Conservation (phyloP, 2,329 filamentous ascomycete species). For the Aspergillus terreus region DNA sequence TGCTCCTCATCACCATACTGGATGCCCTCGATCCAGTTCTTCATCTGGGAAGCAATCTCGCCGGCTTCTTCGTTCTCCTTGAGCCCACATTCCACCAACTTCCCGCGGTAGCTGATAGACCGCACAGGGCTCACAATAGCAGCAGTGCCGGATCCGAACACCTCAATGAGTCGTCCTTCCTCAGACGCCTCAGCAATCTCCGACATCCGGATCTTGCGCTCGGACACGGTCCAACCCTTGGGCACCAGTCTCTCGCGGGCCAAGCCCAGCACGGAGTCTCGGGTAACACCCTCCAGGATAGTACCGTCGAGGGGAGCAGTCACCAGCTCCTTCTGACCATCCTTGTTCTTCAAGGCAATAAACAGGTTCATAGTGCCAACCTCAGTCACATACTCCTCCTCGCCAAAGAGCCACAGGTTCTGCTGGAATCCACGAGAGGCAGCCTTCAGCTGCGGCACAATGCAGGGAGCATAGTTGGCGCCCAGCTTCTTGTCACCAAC, state of each 20-base stretch:
- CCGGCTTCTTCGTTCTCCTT: constrained; percentile 80
- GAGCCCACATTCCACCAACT: constrained; percentile 78
- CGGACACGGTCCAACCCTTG: constrained; percentile 81
- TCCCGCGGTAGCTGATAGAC: constrained; percentile 82
- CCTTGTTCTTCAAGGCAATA: constrained; percentile 75
- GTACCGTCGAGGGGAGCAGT: constrained; percentile 97
- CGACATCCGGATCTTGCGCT: constrained; percentile 89
- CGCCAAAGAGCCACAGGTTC: constrained; percentile 95
- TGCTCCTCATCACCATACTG: constrained; percentile 94
- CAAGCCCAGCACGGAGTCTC: constrained; percentile 84
- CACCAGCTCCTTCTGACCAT: constrained; percentile 84
- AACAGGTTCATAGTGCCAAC: constrained; percentile 99
- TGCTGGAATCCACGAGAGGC: constrained; percentile 92
- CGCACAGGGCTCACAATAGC: constrained; percentile 90
- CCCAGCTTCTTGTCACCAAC: constrained; percentile 98
- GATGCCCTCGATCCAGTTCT: constrained; percentile 92
- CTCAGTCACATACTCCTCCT: constrained; percentile 94
- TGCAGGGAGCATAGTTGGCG: constrained; percentile 98
- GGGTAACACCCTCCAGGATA: constrained; percentile 90
- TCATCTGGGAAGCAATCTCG: constrained; percentile 79
- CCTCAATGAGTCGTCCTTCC: constrained; percentile 85
- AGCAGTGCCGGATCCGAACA: constrained; percentile 90
- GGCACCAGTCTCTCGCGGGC: constrained; percentile 78
- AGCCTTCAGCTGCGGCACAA: constrained; percentile 91
- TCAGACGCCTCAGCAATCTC: constrained; percentile 76